phyloP scores from a whole-genome alignment of 441 rosid genomes.

The Populus hybrid region DNA sequence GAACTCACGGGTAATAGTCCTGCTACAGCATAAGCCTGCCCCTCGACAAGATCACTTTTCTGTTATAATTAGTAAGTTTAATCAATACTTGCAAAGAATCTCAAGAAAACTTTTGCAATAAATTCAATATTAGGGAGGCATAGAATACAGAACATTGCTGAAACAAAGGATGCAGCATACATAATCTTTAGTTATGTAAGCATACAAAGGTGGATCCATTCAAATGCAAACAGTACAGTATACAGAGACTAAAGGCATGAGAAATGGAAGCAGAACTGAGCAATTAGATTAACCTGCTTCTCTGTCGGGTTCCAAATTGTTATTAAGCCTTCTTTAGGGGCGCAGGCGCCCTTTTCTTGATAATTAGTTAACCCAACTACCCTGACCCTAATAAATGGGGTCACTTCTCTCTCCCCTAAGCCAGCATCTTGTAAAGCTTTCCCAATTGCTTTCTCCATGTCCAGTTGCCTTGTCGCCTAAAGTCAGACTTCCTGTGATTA shows the following conservation, averaged over 20 bases:
- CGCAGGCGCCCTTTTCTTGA: conserved; percentile 30
- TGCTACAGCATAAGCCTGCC: conserved; percentile 64
- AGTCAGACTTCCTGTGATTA: conserved; percentile 28
- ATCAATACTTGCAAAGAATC: neutral
- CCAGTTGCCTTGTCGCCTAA: conserved; percentile 59
- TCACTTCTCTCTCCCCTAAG: conserved; percentile 71
- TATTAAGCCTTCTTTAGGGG: conserved; percentile 66
- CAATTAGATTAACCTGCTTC: conserved; percentile 57
- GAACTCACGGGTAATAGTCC: conserved; percentile 68
- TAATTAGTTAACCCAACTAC: conserved; percentile 64
- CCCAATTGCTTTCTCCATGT: conserved; percentile 63
- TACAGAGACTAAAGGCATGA: neutral
- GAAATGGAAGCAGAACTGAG: conserved; percentile 17
- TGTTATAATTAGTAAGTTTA: conserved; percentile 25
- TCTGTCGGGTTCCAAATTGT: conserved; percentile 96
- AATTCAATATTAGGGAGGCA: neutral
- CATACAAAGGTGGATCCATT: neutral
- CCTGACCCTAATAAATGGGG: conserved; percentile 86
- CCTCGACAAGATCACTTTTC: conserved; percentile 78
- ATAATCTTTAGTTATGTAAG: neutral
- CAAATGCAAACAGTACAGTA: neutral
- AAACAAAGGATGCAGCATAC: neutral
- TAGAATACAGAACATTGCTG: neutral
- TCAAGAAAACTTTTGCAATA: neutral
- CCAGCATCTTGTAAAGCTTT: conserved; percentile 73